Evolutionary conservation across 2,329 filamentous ascomycete genomes (phyloP).

Genomic region (Rhinocladiella mackenziei): DNA sequence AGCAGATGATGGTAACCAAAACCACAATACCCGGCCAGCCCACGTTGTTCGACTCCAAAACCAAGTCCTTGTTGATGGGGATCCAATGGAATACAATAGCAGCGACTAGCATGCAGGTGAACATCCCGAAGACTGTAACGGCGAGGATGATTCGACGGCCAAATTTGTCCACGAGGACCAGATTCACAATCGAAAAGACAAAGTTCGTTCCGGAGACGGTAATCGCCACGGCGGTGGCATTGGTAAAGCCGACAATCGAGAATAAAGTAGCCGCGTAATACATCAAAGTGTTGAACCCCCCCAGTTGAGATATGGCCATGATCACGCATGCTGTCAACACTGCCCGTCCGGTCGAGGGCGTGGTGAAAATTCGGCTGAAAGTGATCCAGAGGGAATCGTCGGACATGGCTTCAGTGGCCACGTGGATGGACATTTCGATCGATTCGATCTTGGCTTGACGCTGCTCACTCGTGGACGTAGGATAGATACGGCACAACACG

Average conservation of each 20-base stretch:
- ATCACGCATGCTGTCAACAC: constrained; percentile 79
- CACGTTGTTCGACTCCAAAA: constrained; percentile 23
- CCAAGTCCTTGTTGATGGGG: constrained; percentile 27
- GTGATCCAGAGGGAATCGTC: constrained; percentile 22
- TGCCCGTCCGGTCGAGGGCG: constrained; percentile 50
- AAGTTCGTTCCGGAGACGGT: constrained; percentile 81
- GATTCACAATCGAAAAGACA: constrained; percentile 33
- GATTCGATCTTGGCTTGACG: constrained; percentile 39
- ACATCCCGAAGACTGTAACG: constrained; percentile 79
- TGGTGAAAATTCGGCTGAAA: constrained; percentile 36
- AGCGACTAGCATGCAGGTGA: constrained; percentile 65
- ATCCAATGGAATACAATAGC: constrained; percentile 68
- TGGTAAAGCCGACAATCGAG: constrained; percentile 68
- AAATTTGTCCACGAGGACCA: constrained; percentile 66
- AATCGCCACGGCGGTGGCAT: constrained; percentile 73
- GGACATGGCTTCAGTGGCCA: constrained; percentile 7
- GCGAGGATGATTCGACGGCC: constrained; percentile 76
- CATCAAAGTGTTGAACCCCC: constrained; percentile 87
- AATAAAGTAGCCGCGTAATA: constrained; percentile 86
- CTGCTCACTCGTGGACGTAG: constrained; percentile 69
- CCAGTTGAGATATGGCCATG: constrained; percentile 82
- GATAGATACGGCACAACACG: constrained; percentile 58
- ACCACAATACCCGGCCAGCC: constrained; percentile 51
- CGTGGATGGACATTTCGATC: constrained; percentile 19
- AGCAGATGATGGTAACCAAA: constrained; percentile 71